Evolutionary conservation across 2,329 filamentous ascomycete genomes (phyloP).

Genomic region (Trichoderma harzianum): DNA sequence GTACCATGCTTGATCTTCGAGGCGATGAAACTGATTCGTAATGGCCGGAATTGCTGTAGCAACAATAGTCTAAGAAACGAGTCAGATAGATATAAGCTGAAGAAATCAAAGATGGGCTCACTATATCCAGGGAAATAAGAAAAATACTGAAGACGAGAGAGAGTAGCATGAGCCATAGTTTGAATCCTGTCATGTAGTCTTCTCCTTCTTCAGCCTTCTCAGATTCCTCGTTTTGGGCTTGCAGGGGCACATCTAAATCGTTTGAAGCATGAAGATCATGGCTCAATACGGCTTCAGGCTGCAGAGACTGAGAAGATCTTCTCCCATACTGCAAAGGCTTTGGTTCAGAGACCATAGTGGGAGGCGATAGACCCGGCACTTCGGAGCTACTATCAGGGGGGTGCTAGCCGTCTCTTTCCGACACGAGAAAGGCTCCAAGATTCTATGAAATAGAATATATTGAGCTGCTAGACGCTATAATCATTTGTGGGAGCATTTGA

Average conservation of each 20-base stretch:
- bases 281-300: not conserved
- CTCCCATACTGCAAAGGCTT: not conserved
- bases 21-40: constrained; percentile 43
- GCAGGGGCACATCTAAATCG: not conserved
- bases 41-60: constrained; percentile 50
- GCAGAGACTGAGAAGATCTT: not conserved
- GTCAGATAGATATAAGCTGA: not conserved
- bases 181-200: not conserved
- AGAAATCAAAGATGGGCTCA: not conserved
- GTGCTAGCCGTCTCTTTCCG: not conserved
- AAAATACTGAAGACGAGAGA: constrained; percentile 42
- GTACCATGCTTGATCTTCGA: constrained; percentile 52
- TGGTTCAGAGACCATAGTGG: not conserved
- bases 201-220: not conserved
- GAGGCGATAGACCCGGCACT: not conserved
- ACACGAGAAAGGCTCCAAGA: not conserved
- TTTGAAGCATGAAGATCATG: not conserved
- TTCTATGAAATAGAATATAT: not conserved
- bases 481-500: accelerated
- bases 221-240: not conserved
- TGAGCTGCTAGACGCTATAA: not conserved
- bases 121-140: constrained; percentile 40
- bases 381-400: not conserved
- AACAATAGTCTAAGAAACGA: constrained; percentile 41
- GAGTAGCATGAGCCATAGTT: constrained; percentile 33